A percentile compares a stretch with the other conserved stretches of the same genome.
These are phyloP conservation scores for Capsicum pubescens DNA, from an alignment of 257 asterid species.

Conservation along the genomic window DNA sequence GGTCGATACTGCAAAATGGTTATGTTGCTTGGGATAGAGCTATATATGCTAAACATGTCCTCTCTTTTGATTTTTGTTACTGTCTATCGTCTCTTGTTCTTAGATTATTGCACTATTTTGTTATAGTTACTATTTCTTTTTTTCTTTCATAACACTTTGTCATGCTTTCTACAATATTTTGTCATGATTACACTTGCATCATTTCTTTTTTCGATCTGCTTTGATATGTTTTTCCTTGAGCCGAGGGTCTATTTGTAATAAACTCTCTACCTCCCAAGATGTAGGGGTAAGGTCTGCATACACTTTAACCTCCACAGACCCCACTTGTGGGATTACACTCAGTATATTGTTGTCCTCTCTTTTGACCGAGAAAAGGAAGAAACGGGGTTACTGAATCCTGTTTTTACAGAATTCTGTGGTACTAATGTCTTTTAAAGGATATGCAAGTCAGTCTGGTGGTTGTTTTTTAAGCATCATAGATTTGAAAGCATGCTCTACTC, in stretches of 20 bases:
- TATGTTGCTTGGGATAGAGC: too few relatives aligned
- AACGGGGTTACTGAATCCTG: neutral
- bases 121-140: too few relatives aligned
- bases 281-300: neutral
- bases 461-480: neutral
- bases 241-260: neutral
- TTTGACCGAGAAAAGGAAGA: neutral
- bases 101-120: too few relatives aligned
- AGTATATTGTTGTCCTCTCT: neutral
- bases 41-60: too few relatives aligned
- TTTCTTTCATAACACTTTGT: too few relatives aligned
- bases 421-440: neutral
- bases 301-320: neutral
- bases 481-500: constrained; percentile 18
- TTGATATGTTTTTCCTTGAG: neutral
- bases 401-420: neutral
- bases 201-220: neutral
- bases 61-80: too few relatives aligned
- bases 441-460: neutral
- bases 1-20: too few relatives aligned
- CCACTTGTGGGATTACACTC: neutral
- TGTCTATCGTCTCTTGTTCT: too few relatives aligned
- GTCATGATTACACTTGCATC: too few relatives aligned
- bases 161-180: too few relatives aligned
- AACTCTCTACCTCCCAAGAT: neutral